Base-by-base conservation (phyloP, 176 grass and related monocot species). In the Avena sativa region DNA sequence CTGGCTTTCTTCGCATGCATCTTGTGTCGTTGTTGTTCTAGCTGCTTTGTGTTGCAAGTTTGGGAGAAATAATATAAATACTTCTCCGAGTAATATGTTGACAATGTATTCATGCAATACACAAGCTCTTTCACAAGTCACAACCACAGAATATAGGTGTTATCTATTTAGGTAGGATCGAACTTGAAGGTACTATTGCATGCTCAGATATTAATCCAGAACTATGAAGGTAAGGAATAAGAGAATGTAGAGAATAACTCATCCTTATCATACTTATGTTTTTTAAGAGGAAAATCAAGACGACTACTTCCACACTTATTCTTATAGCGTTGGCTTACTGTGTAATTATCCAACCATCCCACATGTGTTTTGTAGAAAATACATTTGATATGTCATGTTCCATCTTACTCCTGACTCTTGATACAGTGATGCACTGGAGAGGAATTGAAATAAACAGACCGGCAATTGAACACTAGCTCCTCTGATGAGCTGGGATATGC, bases 1-100 rank as follows among this genome's bases (percentile, higher is more conserved):
- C 55, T 57, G 55, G 55, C 17, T 20, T 7, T 17, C 38, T 63
- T 50, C 34, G 50, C 80, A 12, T 9, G 34, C 21, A 58, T 79
- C 32, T 72, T 87, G 16, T 86, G 71, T 16, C 53, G 52, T 78
- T 38, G 9, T 83, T 86, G 12, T 62, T 67, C 13, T 74, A 86
- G 14, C 61, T 81, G 38, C 14, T 70, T 7, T 44, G 53, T 38
- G 69, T 72, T 85, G 32, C 34, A 21, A 76, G 26, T 81, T 21
- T 67, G 23, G 38, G 60, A 81, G 25, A 81, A 51, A 32, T 82
- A 66, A 47, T 80, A 12, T 12, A 47, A 38, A 7, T 66, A 19
- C 11, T 85, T n/a, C 12, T 17, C 15, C 36, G 61, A 59, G 59
- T 61, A 56, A 71, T 20, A 68, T 26, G 46, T 46, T 20, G 32